Conservation (phyloP, 768 basidiomycete genomes). For the Suillus variegatus region DNA sequence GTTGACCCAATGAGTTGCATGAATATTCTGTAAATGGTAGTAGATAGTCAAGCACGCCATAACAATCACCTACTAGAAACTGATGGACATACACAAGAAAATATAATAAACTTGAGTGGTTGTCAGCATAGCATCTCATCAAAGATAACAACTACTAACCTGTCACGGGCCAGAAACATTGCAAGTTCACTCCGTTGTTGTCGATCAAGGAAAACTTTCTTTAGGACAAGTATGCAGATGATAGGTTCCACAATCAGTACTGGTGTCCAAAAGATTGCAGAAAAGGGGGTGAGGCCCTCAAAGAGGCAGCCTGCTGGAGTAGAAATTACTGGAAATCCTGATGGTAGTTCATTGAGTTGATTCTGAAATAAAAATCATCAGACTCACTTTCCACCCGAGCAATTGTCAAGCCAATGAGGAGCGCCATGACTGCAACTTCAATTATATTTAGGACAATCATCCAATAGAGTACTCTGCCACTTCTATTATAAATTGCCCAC, state of each 20-base stretch:
- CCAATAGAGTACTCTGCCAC: constrained; percentile 1
- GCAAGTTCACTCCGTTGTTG: constrained; percentile 6
- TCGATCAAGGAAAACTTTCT: constrained; percentile 16
- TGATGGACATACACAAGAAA: constrained; percentile 24
- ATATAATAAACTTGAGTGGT: constrained; percentile 20
- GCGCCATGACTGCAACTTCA: constrained; percentile 9
- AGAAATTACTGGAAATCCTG: constrained; percentile 22
- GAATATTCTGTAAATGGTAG: too few relatives aligned
- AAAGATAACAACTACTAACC: constrained; percentile 9
- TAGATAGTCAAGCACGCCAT: too few relatives aligned
- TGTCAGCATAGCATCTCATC: not conserved
- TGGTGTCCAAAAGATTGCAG: constrained; percentile 27
- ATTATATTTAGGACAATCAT: constrained; percentile 3
- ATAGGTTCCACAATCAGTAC: constrained; percentile 25
- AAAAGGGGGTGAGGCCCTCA: constrained; percentile 16
- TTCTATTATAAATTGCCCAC: constrained; percentile 15
- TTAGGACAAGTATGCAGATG: constrained; percentile 22
- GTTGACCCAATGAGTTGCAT: constrained; percentile 18
- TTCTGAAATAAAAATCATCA: not conserved
- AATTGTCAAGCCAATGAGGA: constrained; percentile 11
- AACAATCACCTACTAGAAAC: too few relatives aligned
- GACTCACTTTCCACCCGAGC: constrained; percentile 10
- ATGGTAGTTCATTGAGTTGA: not conserved
- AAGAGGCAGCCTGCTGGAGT: constrained; percentile 26
- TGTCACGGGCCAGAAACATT: constrained; percentile 13